Percentiles rank a stretch among this genome's conserved stretches.
Evolutionary conservation across 2,329 filamentous ascomycete genomes (phyloP).

Genomic region (Fusarium sp.): DNA sequence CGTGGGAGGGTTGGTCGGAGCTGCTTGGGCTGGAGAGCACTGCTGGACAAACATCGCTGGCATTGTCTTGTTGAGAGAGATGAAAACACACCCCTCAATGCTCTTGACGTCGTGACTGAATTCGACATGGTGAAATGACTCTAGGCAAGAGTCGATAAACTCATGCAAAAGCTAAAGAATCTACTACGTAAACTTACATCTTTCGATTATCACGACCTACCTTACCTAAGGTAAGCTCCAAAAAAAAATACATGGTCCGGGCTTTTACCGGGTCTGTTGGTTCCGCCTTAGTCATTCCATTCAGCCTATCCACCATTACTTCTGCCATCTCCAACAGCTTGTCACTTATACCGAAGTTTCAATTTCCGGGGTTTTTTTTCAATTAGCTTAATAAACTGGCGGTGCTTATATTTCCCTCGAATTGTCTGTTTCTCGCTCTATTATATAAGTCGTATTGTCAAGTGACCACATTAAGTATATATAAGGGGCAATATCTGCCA

Average conservation of each 20-base stretch:
- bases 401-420: background rate
- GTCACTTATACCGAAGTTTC: conserved; percentile 18
- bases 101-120: conserved; percentile 47
- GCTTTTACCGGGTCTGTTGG: conserved; percentile 36
- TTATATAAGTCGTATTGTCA: conserved; percentile 22
- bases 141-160: conserved; percentile 12
- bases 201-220: conserved; percentile 36
- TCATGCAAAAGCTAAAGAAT: conserved; percentile 32
- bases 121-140: conserved; percentile 51
- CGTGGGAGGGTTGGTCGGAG: conserved; percentile 48
- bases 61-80: conserved; percentile 50
- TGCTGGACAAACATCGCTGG: conserved; percentile 54
- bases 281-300: conserved; percentile 41
- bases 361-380: background rate
- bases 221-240: conserved; percentile 15
- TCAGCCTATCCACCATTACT: conserved; percentile 2
- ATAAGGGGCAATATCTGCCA: background rate
- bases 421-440: background rate
- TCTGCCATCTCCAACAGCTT: conserved; percentile 1
- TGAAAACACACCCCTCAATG: conserved; percentile 47
- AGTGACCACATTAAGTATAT: conserved; percentile 21
- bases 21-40: conserved; percentile 48
- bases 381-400: conserved; percentile 6
- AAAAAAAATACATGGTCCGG: conserved; percentile 40
- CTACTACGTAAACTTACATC: conserved; percentile 39